Conservation (phyloP, 768 basidiomycete genomes). For the Termitomyces sp. region DNA sequence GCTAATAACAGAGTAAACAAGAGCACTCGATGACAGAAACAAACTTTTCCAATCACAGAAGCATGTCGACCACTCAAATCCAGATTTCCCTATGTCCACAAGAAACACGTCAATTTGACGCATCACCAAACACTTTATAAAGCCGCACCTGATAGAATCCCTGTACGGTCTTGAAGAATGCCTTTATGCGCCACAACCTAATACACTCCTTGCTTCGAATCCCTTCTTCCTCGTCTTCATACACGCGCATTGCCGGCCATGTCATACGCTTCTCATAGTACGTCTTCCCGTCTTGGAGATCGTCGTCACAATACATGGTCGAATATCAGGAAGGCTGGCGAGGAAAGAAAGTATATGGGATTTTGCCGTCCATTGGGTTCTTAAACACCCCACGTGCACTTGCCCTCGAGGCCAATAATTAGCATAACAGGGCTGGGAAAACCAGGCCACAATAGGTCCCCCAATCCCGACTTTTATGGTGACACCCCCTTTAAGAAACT, state of each 20-base stretch:
- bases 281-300: background rate
- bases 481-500: no score
- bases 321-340: no score
- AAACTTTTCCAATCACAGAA: background rate
- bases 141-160: background rate
- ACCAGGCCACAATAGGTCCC: no score
- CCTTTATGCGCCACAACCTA: background rate
- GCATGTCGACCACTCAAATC: slow-evolving; percentile 1
- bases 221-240: background rate
- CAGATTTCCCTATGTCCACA: background rate
- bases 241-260: background rate
- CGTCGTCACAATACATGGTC: background rate
- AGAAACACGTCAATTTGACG: background rate
- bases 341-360: no score
- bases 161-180: background rate
- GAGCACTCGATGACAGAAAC: no score
- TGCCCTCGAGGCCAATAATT: no score
- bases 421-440: no score
- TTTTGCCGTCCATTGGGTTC: no score
- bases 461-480: no score
- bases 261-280: background rate
- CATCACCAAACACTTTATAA: no score
- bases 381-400: no score
- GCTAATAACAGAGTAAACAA: background rate
- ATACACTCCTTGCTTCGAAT: background rate